Conservation (phyloP, 352 stramenopile genomes). For the Phytophthora podocarpi region DNA sequence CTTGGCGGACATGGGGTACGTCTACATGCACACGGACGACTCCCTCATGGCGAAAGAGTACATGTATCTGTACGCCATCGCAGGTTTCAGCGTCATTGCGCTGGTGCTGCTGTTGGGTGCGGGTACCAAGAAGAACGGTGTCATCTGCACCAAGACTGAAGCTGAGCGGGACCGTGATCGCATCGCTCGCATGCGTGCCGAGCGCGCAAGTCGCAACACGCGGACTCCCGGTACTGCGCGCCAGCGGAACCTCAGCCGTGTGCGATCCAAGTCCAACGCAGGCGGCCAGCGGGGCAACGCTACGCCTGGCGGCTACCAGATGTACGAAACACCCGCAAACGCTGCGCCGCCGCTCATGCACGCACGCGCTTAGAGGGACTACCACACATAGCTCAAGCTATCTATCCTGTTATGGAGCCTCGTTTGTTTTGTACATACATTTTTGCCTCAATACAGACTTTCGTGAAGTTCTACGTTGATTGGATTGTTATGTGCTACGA, state of each 20-base stretch:
- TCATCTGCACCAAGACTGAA: constrained; percentile 63
- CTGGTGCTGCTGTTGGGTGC: constrained; percentile 56
- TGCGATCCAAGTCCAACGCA: constrained; percentile 61
- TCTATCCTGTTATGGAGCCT: constrained; percentile 20
- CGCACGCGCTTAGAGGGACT: constrained; percentile 28
- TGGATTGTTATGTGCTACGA: not conserved
- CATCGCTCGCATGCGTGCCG: constrained; percentile 44
- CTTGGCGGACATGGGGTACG: constrained; percentile 50
- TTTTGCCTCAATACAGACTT: constrained; percentile 42
- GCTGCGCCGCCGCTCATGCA: constrained; percentile 47
- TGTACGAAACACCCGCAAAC: constrained; percentile 61
- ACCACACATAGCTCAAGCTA: constrained; percentile 11
- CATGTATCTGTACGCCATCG: constrained; percentile 60
- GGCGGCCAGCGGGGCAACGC: constrained; percentile 31
- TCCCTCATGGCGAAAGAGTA: constrained; percentile 49
- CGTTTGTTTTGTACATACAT: constrained; percentile 33
- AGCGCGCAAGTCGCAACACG: constrained; percentile 39
- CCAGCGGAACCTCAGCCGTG: constrained; percentile 61
- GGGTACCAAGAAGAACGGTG: constrained; percentile 63
- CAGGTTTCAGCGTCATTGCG: constrained; percentile 43
- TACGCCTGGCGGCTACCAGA: constrained; percentile 45
- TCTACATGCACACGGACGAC: constrained; percentile 58
- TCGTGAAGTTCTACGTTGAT: constrained; percentile 26
- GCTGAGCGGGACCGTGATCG: constrained; percentile 50
- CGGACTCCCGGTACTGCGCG: constrained; percentile 53